Evolutionary conservation across 352 stramenopile species (phyloP), one percentile per base, ranked within the genome.

Genomic region (Pythium guiyangense): DNA sequence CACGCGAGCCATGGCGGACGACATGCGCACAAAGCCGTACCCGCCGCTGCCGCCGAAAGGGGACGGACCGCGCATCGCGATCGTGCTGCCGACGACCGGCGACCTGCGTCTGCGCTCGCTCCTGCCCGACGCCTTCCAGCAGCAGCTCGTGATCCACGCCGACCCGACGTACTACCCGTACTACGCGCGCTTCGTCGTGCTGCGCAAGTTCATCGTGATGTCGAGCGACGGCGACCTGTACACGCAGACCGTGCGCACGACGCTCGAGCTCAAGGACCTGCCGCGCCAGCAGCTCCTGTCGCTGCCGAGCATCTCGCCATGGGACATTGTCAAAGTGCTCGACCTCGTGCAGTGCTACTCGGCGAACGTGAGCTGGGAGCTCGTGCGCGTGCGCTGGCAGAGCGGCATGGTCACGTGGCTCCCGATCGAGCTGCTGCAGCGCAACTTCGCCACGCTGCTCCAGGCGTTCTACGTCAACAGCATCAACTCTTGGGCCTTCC

Each of bases 391-490:
- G 52, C 81, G 77, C 20, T 92, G 81, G 81, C 69, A 76, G 56
- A 87, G 71, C 66, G 67, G 66, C 17, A 73, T 79, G 64, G 69
- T 86, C 56, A 81, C 81, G 29, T 92, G 81, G 81, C 62, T 92
- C 18, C 71, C 81, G 4, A 62, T 86, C 6, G 77, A 88, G 48
- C 63, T 87, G 29, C 68, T 88, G 54, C 69, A 80, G 46, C 48
- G 64, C 26, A 68, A 65, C 27, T 67, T 73, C 8, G 37, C 67
- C 17, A 57, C 77, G 11, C 51, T 89, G 46, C 57, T 92, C 47
- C 78, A 92, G 52, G 73, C 82, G 52, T 88, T 92, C 56, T 92
- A 88, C 49, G 79, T 90, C 44, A 88, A 82, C 52, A 84, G 62
- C 27, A 74, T 88, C 60, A 92, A 92, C 59, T 92, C 81, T 39